phyloP scores from a whole-genome alignment of 2,329 filamentous ascomycete species.

The Colletotrichum trifolii region DNA sequence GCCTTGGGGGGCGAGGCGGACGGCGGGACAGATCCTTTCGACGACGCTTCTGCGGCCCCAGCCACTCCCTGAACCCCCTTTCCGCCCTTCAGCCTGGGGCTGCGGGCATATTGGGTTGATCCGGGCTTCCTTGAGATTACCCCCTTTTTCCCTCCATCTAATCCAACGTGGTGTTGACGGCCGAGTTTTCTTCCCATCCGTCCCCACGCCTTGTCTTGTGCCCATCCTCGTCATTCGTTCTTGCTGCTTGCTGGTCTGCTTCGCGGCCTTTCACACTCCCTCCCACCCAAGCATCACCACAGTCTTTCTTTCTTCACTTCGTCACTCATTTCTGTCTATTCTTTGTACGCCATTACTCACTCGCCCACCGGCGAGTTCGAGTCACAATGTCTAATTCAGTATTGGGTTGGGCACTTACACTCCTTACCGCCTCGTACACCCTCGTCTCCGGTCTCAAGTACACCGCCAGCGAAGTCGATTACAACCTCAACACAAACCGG shows the following conservation, averaged over 20 bases:
- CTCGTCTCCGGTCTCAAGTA: constrained; percentile 45
- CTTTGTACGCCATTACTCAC: constrained; percentile 31
- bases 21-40: constrained; percentile 29
- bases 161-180: constrained; percentile 32
- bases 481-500: constrained; percentile 71
- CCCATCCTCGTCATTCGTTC: constrained; percentile 35
- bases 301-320: constrained; percentile 35
- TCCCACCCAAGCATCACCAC: constrained; percentile 28
- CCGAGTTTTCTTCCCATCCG: constrained; percentile 37
- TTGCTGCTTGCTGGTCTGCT: constrained; percentile 37
- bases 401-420: constrained; percentile 35
- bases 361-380: constrained; percentile 35
- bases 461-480: constrained; percentile 51
- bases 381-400: constrained; percentile 37
- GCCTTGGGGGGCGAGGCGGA: constrained; percentile 35
- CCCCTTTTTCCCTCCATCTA: constrained; percentile 30
- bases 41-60: constrained; percentile 33
- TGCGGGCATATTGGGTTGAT: constrained; percentile 32
- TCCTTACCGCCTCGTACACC: constrained; percentile 36
- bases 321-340: constrained; percentile 34
- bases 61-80: constrained; percentile 35
- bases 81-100: constrained; percentile 33
- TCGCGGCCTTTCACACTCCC: constrained; percentile 32
- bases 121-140: constrained; percentile 34
- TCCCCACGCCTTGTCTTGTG: constrained; percentile 31